Percentiles rank a stretch among this genome's conserved stretches.
These are phyloP conservation scores for Bertia moriformis DNA, from an alignment of 2,329 filamentous ascomycete species.

Conservation along the genomic window DNA sequence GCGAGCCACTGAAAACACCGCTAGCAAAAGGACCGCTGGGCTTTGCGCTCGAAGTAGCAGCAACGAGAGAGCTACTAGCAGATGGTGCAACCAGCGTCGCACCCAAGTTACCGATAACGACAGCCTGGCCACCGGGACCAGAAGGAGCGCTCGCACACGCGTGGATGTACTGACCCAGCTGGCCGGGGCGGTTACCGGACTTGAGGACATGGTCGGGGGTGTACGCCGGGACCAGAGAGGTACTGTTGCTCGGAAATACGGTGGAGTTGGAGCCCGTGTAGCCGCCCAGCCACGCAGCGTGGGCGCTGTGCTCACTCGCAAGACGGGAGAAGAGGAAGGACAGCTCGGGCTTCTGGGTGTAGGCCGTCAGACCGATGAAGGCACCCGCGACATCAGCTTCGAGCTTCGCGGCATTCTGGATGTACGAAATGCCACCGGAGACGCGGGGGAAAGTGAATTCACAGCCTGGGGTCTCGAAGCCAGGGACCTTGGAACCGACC, in stretches of 20 bases:
- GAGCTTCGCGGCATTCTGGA: background rate
- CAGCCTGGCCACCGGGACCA: background rate
- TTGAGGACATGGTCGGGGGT: background rate
- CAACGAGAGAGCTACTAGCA: background rate
- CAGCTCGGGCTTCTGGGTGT: background rate
- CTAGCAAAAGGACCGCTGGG: no score
- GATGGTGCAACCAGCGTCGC: background rate
- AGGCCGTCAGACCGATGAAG: background rate
- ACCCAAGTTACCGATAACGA: background rate
- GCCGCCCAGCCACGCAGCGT: background rate
- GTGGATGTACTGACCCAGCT: background rate
- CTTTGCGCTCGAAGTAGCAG: no score
- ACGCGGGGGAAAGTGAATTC: background rate
- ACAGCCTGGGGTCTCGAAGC: background rate
- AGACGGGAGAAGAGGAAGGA: background rate
- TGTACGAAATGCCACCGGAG: background rate
- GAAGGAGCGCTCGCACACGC: background rate
- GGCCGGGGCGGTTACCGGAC: background rate
- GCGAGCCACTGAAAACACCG: no score
- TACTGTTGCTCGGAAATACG: background rate
- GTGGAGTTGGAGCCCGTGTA: background rate
- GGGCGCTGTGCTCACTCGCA: background rate
- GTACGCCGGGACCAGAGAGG: background rate
- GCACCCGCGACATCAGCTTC: background rate
- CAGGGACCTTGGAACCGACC: background rate